These are phyloP conservation scores for Alternaria ethzedia DNA, from an alignment of 2,329 filamentous ascomycete species.

Conservation along the genomic window DNA sequence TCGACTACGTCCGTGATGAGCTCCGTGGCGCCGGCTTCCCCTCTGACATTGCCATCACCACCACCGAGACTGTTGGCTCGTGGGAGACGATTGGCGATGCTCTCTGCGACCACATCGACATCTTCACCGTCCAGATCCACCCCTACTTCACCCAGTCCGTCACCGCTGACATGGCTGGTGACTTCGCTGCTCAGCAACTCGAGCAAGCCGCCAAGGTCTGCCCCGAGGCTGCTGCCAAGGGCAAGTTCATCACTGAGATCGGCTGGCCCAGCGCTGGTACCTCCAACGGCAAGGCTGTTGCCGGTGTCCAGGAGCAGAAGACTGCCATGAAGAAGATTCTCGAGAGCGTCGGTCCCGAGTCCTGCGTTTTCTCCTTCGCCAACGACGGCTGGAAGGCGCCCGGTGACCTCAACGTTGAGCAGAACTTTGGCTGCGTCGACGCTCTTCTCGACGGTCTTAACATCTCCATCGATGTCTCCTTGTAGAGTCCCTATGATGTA, in stretches of 20 bases:
- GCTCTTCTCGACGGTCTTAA: conserved; percentile 46
- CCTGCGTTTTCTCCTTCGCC: conserved; percentile 81
- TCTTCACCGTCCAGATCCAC: conserved; percentile 87
- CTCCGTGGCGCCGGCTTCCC: conserved; percentile 72
- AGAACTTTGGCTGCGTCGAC: conserved; percentile 73
- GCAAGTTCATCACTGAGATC: conserved; percentile 83
- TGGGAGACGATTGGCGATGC: conserved; percentile 67
- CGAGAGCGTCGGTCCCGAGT: conserved; percentile 67
- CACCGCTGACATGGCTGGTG: conserved; percentile 69
- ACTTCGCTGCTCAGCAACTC: conserved; percentile 78
- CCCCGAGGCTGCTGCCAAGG: conserved; percentile 62
- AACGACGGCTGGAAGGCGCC: conserved; percentile 83
- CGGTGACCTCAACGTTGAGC: conserved; percentile 75
- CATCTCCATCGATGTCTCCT: background rate
- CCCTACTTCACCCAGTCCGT: conserved; percentile 86
- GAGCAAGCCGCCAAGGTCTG: conserved; percentile 74
- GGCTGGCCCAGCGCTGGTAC: conserved; percentile 81
- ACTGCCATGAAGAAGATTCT: conserved; percentile 75
- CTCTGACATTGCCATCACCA: conserved; percentile 71
- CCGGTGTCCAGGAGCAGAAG: conserved; percentile 71
- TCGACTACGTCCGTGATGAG: conserved; percentile 68
- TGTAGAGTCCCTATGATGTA: conserved; percentile 3
- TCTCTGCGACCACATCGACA: conserved; percentile 77
- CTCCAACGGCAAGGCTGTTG: conserved; percentile 74
- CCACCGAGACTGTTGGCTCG: conserved; percentile 82